A percentile compares a stretch with the other conserved stretches of the same genome.
These are phyloP conservation scores for Pecoramyces ruminantium DNA, from an alignment of 192 early-diverging fungal species.

Conservation along the genomic window DNA sequence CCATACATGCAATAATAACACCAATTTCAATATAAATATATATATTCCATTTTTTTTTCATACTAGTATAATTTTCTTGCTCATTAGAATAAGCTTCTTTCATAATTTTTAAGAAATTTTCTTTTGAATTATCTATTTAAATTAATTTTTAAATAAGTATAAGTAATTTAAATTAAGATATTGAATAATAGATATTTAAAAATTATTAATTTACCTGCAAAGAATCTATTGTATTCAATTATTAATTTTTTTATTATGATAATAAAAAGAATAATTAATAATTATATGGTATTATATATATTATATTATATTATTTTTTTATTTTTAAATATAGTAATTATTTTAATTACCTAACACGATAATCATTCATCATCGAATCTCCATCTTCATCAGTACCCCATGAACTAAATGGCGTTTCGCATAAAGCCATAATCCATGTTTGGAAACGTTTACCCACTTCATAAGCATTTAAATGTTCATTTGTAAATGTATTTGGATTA, in stretches of 20 bases:
- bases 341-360: neutral
- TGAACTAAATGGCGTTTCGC: neutral
- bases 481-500: neutral
- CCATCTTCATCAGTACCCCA: neutral
- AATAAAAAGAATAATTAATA: too few species aligned
- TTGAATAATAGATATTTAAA: too few species aligned
- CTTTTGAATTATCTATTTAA: neutral
- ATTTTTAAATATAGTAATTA: too few species aligned
- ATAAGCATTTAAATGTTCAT: neutral
- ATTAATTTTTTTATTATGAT: too few species aligned
- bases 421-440: neutral
- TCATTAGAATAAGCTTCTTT: neutral
- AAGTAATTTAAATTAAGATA: too few species aligned
- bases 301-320: too few species aligned
- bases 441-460: neutral
- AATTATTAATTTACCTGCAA: too few species aligned
- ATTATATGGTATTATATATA: too few species aligned
- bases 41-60: neutral
- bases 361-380: neutral
- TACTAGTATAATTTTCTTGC: neutral
- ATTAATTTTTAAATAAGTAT: too few species aligned
- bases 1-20: neutral
- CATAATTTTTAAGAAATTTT: neutral
- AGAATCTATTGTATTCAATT: too few species aligned
- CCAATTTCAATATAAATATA: neutral